Evolutionary conservation across 805 yeast species (phyloP).

Genomic region (Barnettozyma botsteinii): DNA sequence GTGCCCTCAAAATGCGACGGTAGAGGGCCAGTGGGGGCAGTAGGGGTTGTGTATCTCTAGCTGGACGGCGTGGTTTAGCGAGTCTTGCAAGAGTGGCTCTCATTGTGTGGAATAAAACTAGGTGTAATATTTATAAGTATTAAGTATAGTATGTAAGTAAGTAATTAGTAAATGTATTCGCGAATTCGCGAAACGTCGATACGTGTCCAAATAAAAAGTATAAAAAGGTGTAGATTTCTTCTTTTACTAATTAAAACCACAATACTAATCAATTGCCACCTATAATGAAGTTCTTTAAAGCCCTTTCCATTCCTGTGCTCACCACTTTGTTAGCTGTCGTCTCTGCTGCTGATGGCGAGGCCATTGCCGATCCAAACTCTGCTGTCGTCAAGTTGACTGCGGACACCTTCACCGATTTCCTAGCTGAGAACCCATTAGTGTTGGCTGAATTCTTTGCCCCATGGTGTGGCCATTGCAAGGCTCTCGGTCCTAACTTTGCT

Average conservation of each 20-base stretch:
- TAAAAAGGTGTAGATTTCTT: background rate
- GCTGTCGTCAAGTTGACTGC: conserved; percentile 79
- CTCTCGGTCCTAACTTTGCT: conserved; percentile 73
- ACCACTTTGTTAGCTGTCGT: conserved; percentile 37
- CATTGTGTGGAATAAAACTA: too few relatives aligned
- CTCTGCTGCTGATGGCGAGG: conserved; percentile 43
- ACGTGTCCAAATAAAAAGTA: background rate
- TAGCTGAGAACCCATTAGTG: conserved; percentile 69
- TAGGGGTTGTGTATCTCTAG: conserved; percentile 38
- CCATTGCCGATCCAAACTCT: conserved; percentile 74
- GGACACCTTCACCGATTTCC: conserved; percentile 57
- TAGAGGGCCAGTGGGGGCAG: conserved; percentile 81
- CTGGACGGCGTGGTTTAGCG: conserved; percentile 16
- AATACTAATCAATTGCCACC: background rate
- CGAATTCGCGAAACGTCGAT: too few relatives aligned
- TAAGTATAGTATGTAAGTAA: too few relatives aligned
- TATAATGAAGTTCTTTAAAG: conserved; percentile 33
- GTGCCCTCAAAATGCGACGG: conserved; percentile 78
- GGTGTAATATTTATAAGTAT: too few relatives aligned
- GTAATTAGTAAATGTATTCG: background rate
- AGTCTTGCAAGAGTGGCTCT: conserved; percentile 12
- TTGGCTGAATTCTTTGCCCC: conserved; percentile 89
- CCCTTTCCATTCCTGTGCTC: conserved; percentile 32
- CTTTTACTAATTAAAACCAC: background rate
- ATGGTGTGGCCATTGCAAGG: conserved; percentile 98